Evolutionary conservation across 805 yeast genomes (phyloP).

Genomic region (Tetrapisispora taiwanensis): DNA sequence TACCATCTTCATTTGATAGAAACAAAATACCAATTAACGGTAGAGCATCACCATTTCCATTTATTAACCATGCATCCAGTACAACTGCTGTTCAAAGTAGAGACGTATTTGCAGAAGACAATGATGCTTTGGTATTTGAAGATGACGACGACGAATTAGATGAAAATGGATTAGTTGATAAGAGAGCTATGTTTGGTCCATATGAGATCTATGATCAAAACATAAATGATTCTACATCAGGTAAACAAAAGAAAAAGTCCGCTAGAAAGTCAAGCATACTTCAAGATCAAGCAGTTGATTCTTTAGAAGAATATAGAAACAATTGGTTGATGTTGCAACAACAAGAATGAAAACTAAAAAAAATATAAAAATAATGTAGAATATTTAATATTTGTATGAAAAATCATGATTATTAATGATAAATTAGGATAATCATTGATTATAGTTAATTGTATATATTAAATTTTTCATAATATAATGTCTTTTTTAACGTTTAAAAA

Average conservation of each 20-base stretch:
- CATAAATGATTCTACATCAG: not conserved
- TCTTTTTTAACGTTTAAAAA: not conserved
- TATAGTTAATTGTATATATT: not conserved
- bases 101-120: conserved; percentile 23
- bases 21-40: not conserved
- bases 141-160: conserved; percentile 19
- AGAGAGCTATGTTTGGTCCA: conserved; percentile 11
- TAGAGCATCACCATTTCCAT: conserved; percentile 7
- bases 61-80: conserved; percentile 15
- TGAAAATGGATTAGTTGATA: not conserved
- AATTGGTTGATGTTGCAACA: conserved; percentile 30
- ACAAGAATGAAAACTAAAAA: conserved; percentile 10
- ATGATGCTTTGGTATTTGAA: conserved; percentile 25
- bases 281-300: conserved; percentile 28
- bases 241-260: conserved; percentile 4
- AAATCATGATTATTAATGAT: too few species aligned
- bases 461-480: not conserved
- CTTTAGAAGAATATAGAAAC: conserved; percentile 30
- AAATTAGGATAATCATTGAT: not conserved
- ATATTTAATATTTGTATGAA: not conserved
- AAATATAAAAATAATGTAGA: too few species aligned
- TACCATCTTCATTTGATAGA: not conserved
- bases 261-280: conserved; percentile 22
- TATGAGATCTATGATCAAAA: conserved; percentile 11
- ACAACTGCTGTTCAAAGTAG: conserved; percentile 23